Percentiles rank a stretch among this genome's conserved stretches.
phyloP scores from a whole-genome alignment of 2,329 filamentous ascomycete genomes.

The Exophiala aquamarina region DNA sequence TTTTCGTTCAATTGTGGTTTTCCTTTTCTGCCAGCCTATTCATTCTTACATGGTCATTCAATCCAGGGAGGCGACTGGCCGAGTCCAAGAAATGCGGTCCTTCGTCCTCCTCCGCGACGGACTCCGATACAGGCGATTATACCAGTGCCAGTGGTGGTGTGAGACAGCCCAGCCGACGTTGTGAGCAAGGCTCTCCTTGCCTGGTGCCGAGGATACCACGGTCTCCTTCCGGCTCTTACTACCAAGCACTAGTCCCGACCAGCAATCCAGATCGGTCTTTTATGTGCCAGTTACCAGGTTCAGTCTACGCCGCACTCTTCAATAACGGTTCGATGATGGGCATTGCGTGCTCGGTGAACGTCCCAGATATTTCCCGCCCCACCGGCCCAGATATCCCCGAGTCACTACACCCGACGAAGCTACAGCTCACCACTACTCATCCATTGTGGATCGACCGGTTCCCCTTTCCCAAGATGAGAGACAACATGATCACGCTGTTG shows the following conservation, averaged over 20 bases:
- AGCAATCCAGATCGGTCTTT: too few species aligned
- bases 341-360: slow-evolving; percentile 29
- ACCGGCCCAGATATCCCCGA: slow-evolving; percentile 23
- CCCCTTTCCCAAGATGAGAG: slow-evolving; percentile 41
- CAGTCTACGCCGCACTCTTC: slow-evolving; percentile 33
- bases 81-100: slow-evolving; percentile 4
- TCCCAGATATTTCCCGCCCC: slow-evolving; percentile 30
- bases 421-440: slow-evolving; percentile 37
- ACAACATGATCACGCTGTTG: slow-evolving; percentile 36
- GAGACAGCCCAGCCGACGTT: too few species aligned
- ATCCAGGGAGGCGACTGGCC: slow-evolving; percentile 16
- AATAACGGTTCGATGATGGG: slow-evolving; percentile 34
- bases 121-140: too few species aligned
- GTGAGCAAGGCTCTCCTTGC: not conserved
- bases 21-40: too few species aligned
- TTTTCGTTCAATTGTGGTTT: too few species aligned
- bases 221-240: not conserved
- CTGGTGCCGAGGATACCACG: slow-evolving; percentile 1
- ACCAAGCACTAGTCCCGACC: too few species aligned
- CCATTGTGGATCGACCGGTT: slow-evolving; percentile 43
- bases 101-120: too few species aligned
- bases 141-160: too few species aligned
- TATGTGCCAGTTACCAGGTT: slow-evolving; percentile 9
- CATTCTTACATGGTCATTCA: too few species aligned
- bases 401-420: slow-evolving; percentile 35